These are phyloP conservation scores for Leishmania lainsoni DNA, from an alignment of 208 protist genomes.

Conservation along the genomic window DNA sequence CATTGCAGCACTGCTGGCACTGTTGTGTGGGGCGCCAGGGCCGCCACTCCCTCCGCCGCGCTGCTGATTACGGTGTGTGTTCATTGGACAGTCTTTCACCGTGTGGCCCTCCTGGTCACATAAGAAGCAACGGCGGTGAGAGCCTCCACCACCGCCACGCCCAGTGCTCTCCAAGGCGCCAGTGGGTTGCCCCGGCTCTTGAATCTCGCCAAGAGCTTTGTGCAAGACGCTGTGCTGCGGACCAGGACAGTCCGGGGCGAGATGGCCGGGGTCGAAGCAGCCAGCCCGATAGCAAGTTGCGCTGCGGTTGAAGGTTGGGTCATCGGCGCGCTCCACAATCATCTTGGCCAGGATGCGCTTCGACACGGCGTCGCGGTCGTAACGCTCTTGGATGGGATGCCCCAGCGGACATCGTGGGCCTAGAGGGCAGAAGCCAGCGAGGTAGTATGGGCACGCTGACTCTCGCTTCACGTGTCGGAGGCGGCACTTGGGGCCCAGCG, in stretches of 20 bases:
- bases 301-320: slow-evolving; percentile 75
- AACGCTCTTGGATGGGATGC: slow-evolving; percentile 89
- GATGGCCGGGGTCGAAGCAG: slow-evolving; percentile 89
- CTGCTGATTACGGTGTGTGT: slow-evolving; percentile 35
- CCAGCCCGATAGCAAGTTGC: slow-evolving; percentile 74
- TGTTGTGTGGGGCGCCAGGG: slow-evolving; percentile 10
- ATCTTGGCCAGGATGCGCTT: slow-evolving; percentile 68
- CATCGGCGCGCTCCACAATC: slow-evolving; percentile 66
- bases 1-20: slow-evolving; percentile 12
- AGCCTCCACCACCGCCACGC: slow-evolving; percentile 22
- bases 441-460: slow-evolving; percentile 90
- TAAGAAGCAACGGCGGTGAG: slow-evolving; percentile 69
- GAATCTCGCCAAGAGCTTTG: slow-evolving; percentile 57
- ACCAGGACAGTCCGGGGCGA: slow-evolving; percentile 81
- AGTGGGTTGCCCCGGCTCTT: slow-evolving; percentile 72
- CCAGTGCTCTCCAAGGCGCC: slow-evolving; percentile 49
- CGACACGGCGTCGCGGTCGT: slow-evolving; percentile 76
- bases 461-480: slow-evolving; percentile 84
- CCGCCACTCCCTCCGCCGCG: slow-evolving; percentile 30
- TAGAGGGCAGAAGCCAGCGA: slow-evolving; percentile 95
- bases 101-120: slow-evolving; percentile 84
- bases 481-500: slow-evolving; percentile 85
- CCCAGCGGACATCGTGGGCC: slow-evolving; percentile 93
- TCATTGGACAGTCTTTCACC: slow-evolving; percentile 76
- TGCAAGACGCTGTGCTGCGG: slow-evolving; percentile 69